Evolutionary conservation across 345 rosid genomes (phyloP), one percentile per base, ranked within the genome.

Genomic region (Raphanus raphanistrum): DNA sequence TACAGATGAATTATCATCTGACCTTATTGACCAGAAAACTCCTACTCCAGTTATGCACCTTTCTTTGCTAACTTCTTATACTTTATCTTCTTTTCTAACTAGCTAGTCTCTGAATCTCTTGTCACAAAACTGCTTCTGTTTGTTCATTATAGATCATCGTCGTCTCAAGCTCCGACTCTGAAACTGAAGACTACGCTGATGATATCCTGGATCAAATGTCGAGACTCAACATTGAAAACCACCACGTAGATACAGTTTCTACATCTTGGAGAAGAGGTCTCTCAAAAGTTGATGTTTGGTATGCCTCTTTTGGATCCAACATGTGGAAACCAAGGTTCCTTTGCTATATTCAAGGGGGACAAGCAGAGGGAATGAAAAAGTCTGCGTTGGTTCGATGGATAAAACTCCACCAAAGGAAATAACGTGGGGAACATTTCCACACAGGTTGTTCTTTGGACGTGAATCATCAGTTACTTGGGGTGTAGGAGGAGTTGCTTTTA

Each of bases 321-420:
- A 87, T 94, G 90, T 87, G 97, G 94, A 86, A 85, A 76, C 63
- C 88, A 6, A 86, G 97, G 83, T 89, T 94, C 80, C 84, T 88
- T 26, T 92, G 97, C 89, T 94, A 92, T 73, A 85, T 94, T 73
- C 76, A 86, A 83, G 97, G 96, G 16, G 97, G 98, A 71, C 88
- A 86, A 93, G 96, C 78, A 10, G 89, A 88, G 63, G 96, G 94
- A 43, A 87, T 94, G 98, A 83, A 63, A 78, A 85, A 38, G 68
- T 80, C 60, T 90, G 92, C 74, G 66, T 83, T 75, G 98, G 98
- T 81, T 87, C 98, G 54, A 76, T 43, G 85, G 98, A 94, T 79
- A 86, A 43, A 82, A 89, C 58, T 66, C 90, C 73, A 12, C 98
- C 98, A 11, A 89, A 90, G 79, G 95, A 88, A 75, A 83, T 68